phyloP scores from a whole-genome alignment of 495 filamentous ascomycete species.

The Penicillium silybi region DNA sequence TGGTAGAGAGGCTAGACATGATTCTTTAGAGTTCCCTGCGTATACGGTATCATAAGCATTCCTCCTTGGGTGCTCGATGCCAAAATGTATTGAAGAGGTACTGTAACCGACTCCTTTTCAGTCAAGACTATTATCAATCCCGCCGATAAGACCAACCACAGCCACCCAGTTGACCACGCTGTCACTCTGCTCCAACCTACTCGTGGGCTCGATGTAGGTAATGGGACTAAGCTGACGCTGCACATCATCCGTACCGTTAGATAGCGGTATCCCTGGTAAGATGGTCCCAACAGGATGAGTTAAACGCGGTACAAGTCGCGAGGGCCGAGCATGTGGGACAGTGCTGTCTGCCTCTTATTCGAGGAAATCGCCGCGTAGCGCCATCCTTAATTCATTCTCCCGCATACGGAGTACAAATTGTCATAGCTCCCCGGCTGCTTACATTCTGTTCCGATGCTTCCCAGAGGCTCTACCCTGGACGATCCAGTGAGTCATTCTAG shows the following conservation, averaged over 20 bases:
- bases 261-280: neutral
- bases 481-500: neutral
- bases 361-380: conserved; percentile 10
- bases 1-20: conserved; percentile 1
- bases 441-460: neutral
- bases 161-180: conserved; percentile 1
- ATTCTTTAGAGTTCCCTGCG: neutral
- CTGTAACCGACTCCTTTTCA: conserved; percentile 11
- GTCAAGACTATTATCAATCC: conserved; percentile 27
- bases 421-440: conserved; percentile 8
- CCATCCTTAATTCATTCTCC: conserved; percentile 12
- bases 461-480: neutral
- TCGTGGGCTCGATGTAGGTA: neutral
- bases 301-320: conserved; percentile 15
- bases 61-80: neutral
- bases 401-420: conserved; percentile 10
- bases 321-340: conserved; percentile 13
- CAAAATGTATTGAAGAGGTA: neutral
- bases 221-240: neutral
- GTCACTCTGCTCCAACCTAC: conserved; percentile 22
- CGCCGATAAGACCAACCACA: conserved; percentile 39
- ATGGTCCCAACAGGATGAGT: conserved; percentile 15
- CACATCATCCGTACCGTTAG: neutral
- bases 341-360: conserved; percentile 3
- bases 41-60: neutral